Base-by-base conservation (phyloP, 176 grass and related monocot species). In the Cenchrus fungigraminus region DNA sequence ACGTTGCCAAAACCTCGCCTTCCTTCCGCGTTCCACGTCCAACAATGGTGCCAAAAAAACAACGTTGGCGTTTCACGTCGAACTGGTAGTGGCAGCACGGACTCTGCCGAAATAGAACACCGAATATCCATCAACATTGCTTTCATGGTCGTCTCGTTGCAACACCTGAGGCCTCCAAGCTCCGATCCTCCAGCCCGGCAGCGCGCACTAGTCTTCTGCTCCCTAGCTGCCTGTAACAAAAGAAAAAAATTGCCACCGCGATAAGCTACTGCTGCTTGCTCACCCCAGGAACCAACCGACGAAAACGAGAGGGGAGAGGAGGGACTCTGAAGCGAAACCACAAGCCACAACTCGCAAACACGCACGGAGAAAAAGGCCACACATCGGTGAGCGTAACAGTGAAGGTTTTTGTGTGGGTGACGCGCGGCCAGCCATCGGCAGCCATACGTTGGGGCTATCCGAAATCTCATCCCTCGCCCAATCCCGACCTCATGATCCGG, bases 391-490 rank as follows among this genome's bases (percentile, higher is more conserved):
- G 10, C 52, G 29, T 55, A 43, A 64, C 65, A 83, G 86, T 50
- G 74, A 68, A 79, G 50, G 8, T 47, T 7, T 6, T 9, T 46
- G 55, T 22, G 82, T 64, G 81, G 81, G 81, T 7, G 74, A 22
- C 28, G 61, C 42, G 75, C 45, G 83, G 64, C 71, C 51, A 22
- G 40, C 7, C 84, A 19, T 17, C 74, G 85, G 55, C 76, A 80
- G 45, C 89, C 89, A 91, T 87, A 63, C 89, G 34, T 78, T 57
- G 89, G 51, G 34, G 85, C 89, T 91, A 91, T 91, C 89, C 85
- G 51, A 87, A 91, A 91, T 87, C 89, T 84, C 62, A 87, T 84
- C 89, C 68, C 76, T 61, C 61, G n/a, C n/a, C 68, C 75, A 91
- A 91, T 63, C 52, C 42, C 1, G 58, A 46, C 89, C 89, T 91